Conservation (phyloP, 1,284 basidiomycete species). For the Inonotus obliquus region DNA sequence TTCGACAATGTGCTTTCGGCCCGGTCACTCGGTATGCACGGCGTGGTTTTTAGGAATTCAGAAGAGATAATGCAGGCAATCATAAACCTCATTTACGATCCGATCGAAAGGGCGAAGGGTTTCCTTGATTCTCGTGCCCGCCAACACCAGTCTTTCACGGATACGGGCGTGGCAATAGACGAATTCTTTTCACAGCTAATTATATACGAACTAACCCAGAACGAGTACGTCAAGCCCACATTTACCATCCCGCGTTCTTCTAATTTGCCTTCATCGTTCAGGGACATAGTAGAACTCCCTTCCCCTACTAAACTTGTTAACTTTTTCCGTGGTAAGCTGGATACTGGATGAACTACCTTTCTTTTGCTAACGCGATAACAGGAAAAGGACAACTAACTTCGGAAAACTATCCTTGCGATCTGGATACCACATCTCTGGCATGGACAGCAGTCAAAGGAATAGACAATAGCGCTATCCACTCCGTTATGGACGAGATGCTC, state of each 20-base stretch:
- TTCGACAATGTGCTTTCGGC: constrained; percentile 55
- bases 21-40: constrained; percentile 48
- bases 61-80: constrained; percentile 39
- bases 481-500: constrained; percentile 11
- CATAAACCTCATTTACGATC: constrained; percentile 44
- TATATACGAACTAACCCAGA: constrained; percentile 39
- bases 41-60: constrained; percentile 44
- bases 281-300: not conserved
- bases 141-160: constrained; percentile 41
- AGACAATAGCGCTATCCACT: not conserved
- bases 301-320: not conserved
- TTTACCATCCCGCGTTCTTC: not conserved
- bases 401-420: constrained; percentile 11
- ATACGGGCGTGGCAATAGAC: constrained; percentile 34
- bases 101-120: constrained; percentile 35
- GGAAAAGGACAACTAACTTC: constrained; percentile 25
- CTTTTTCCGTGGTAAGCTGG: constrained; percentile 20
- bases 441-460: constrained; percentile 9
- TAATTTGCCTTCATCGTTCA: not conserved
- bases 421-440: constrained; percentile 18
- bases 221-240: constrained; percentile 37
- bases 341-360: constrained; percentile 39
- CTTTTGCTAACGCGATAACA: constrained; percentile 44
- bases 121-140: constrained; percentile 40
- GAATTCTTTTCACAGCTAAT: constrained; percentile 55